Evolutionary conservation across 1,139 yeast species (phyloP), one percentile per base, ranked within the genome.

Genomic region (Saccharomyces hybrid): DNA sequence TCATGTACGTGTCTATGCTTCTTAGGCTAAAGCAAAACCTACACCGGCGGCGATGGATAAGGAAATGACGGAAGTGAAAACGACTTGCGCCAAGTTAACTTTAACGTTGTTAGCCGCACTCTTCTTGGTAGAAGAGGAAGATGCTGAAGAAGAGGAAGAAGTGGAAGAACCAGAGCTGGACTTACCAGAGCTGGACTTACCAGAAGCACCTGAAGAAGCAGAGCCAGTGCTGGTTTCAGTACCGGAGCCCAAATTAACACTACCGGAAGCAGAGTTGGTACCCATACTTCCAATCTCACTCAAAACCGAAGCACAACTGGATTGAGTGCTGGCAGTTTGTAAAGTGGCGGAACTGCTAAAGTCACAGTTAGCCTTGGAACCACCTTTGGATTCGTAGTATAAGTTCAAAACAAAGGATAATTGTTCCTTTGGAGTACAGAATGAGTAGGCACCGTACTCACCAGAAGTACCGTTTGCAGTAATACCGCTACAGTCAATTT

Each of bases 51-150:
- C 72, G 46, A 87, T 72, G 76, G 87, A 86, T 76, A 95, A 84
- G 28, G 79, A 78, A 70, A 91, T 93, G 58, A 77, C 70, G 52
- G 79, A 70, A 57, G 86, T 75, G 78, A 86, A 83, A 59, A 95
- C 90, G 51, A 93, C 80, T 78, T 88, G 87, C 63, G 89, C 79
- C 64, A 88, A 75, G 78, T 91, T 91, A 48, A 58, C 56, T 53
- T 60, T 64, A 52, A 64, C 54, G 54, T 58, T 63, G 52, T 64
- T 56, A 51, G 67, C 66, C 28, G 63, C 60, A 47, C 66, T 57
- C 47, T 70, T 56, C 48, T 68, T 60, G 28, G 72, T 61, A 14
- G 66, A 52, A 20, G 69, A 44, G 34, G 74, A 48, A 28, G 70
- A 52, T 42, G 71, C 54, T 41, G 71, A 61, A 50, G 72, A 47